Evolutionary conservation across 495 filamentous ascomycete genomes (phyloP).

Genomic region (Neurospora sp.): DNA sequence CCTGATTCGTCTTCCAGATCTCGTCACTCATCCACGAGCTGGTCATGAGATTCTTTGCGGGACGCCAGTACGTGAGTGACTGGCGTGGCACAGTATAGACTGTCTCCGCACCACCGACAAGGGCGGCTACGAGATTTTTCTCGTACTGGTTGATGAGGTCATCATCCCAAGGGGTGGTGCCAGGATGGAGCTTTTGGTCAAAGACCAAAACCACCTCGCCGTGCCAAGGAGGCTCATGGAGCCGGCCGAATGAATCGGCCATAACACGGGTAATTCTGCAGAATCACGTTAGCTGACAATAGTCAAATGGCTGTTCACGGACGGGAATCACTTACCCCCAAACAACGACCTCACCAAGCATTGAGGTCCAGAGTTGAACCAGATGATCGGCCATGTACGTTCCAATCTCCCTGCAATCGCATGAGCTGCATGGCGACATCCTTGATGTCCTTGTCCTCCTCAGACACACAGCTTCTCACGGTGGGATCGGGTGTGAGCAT

Average conservation of each 20-base stretch:
- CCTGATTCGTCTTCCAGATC: too few species aligned
- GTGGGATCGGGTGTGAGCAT: background rate
- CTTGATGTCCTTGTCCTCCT: background rate
- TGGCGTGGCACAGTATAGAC: too few species aligned
- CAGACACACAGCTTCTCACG: background rate
- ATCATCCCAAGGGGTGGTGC: too few species aligned
- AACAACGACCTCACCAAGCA: conserved; percentile 96
- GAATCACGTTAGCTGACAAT: conserved; percentile 34
- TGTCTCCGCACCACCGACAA: too few species aligned
- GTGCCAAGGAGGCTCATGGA: conserved; percentile 53
- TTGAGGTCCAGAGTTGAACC: conserved; percentile 79
- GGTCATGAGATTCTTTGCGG: too few species aligned
- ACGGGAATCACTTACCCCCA: conserved; percentile 60
- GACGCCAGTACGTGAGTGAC: too few species aligned
- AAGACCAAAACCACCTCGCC: too few species aligned
- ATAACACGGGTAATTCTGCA: conserved; percentile 88
- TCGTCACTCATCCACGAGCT: too few species aligned
- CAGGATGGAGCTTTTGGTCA: too few species aligned
- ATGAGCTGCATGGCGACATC: background rate
- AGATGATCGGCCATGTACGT: background rate
- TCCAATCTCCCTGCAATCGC: background rate
- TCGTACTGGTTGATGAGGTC: too few species aligned
- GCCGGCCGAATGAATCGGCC: conserved; percentile 87
- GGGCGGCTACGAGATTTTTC: too few species aligned
- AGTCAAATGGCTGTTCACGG: conserved; percentile 5